Conservation (phyloP, 2,329 filamentous ascomycete genomes). For the Pseudocercospora macadamiae region DNA sequence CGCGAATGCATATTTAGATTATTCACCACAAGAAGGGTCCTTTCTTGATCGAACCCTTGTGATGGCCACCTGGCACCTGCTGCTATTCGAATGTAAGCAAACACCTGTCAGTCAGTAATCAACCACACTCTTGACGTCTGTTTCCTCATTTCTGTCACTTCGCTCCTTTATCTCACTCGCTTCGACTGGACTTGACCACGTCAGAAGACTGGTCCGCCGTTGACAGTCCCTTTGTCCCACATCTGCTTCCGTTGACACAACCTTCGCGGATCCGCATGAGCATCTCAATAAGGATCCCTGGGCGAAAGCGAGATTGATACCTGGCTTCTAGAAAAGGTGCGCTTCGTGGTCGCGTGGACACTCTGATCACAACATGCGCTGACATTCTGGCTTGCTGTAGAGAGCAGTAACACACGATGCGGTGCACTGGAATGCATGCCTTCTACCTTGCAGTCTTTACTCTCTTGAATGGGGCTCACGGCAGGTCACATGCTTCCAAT, state of each 20-base stretch:
- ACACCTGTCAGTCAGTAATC: background rate
- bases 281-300: slow-evolving; percentile 23
- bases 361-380: slow-evolving; percentile 19
- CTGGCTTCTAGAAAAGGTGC: slow-evolving; percentile 15
- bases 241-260: slow-evolving; percentile 8
- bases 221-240: slow-evolving; percentile 11
- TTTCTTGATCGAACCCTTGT: background rate
- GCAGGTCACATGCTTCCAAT: slow-evolving; percentile 44
- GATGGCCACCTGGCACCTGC: background rate
- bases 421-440: slow-evolving; percentile 25
- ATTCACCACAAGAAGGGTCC: background rate
- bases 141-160: background rate
- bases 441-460: slow-evolving; percentile 67
- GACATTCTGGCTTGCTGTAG: slow-evolving; percentile 24
- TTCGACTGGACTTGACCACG: background rate
- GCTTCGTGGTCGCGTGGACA: background rate
- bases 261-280: slow-evolving; percentile 14
- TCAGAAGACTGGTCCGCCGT: slow-evolving; percentile 1
- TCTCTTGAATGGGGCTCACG: slow-evolving; percentile 51
- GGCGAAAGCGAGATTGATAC: slow-evolving; percentile 8
- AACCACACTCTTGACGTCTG: background rate
- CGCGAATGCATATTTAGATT: background rate
- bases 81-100: slow-evolving; percentile 1
- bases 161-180: background rate
- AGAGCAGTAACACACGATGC: slow-evolving; percentile 26